Conservation (phyloP, 371 early-diverging fungal species). For the Apophysomyces ossiformis region DNA sequence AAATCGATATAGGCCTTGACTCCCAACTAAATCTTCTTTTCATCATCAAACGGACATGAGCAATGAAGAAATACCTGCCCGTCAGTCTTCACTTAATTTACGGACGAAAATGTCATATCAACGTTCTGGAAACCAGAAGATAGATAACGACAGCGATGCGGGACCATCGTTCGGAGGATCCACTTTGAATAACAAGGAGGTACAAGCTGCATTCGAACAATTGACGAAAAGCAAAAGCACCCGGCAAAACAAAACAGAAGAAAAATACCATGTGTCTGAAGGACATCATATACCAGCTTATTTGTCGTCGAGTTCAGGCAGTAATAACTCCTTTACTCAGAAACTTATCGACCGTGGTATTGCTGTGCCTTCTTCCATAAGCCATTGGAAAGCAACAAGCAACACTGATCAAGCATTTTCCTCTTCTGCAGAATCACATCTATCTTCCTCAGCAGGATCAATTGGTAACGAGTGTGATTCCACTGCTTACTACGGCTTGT, state of each 20-base stretch:
- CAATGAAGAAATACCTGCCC: background rate
- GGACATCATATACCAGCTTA: background rate
- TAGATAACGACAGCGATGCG: background rate
- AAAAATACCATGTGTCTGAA: background rate
- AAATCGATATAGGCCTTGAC: no score
- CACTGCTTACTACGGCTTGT: slow-evolving; percentile 45
- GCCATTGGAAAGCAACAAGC: background rate
- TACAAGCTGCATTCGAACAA: slow-evolving; percentile 28
- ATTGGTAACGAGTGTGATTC: slow-evolving; percentile 34
- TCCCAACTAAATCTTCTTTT: background rate
- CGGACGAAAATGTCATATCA: background rate
- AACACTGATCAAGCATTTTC: slow-evolving; percentile 17
- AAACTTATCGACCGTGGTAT: slow-evolving; percentile 47
- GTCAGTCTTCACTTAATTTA: background rate
- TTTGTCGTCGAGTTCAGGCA: background rate
- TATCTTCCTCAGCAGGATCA: slow-evolving; percentile 37
- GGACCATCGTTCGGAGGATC: slow-evolving; percentile 1
- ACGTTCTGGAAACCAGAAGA: background rate
- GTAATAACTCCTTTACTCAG: slow-evolving; percentile 40
- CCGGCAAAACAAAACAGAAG: background rate
- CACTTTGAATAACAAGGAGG: slow-evolving; percentile 23
- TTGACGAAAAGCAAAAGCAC: slow-evolving; percentile 18
- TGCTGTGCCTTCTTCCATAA: slow-evolving; percentile 40
- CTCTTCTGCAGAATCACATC: slow-evolving; percentile 9
- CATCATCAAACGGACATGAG: background rate